These are phyloP conservation scores for Geotrichum ghanense DNA, from an alignment of 805 yeast species.

Conservation along the genomic window DNA sequence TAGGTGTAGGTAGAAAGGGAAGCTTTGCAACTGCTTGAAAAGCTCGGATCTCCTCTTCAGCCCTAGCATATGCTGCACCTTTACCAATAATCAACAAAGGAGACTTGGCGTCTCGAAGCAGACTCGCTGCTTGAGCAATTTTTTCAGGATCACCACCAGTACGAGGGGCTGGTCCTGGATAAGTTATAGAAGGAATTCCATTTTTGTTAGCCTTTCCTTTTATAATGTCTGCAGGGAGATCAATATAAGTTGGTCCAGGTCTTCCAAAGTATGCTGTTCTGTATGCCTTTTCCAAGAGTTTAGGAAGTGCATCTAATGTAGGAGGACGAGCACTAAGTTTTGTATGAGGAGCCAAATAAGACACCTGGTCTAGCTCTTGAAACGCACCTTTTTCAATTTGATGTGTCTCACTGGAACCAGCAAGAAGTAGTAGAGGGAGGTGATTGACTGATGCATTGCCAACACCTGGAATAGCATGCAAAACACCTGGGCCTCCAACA, in stretches of 20 bases:
- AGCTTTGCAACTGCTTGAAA: constrained; percentile 34
- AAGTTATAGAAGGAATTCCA: constrained; percentile 4
- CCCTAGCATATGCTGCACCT: constrained; percentile 43
- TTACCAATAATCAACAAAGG: constrained; percentile 57
- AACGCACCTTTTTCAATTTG: constrained; percentile 51
- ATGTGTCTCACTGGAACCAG: constrained; percentile 45
- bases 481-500: constrained; percentile 68
- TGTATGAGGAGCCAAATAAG: constrained; percentile 35
- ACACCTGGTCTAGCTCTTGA: constrained; percentile 59
- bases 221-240: constrained; percentile 52
- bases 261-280: constrained; percentile 34
- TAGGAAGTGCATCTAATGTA: constrained; percentile 26
- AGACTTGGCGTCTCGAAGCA: constrained; percentile 27
- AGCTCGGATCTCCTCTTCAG: constrained; percentile 29
- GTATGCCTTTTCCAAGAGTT: constrained; percentile 36
- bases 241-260: constrained; percentile 54
- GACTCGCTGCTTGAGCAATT: constrained; percentile 27
- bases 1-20: constrained; percentile 62
- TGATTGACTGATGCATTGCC: constrained; percentile 50
- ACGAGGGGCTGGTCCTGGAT: constrained; percentile 28
- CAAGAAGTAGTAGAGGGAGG: constrained; percentile 55
- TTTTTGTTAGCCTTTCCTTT: constrained; percentile 20
- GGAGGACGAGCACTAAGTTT: constrained; percentile 41
- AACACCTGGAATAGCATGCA: constrained; percentile 56
- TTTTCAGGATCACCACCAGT: constrained; percentile 27